phyloP scores from a whole-genome alignment of 805 yeast species.

The Teunomyces gatunensis region DNA sequence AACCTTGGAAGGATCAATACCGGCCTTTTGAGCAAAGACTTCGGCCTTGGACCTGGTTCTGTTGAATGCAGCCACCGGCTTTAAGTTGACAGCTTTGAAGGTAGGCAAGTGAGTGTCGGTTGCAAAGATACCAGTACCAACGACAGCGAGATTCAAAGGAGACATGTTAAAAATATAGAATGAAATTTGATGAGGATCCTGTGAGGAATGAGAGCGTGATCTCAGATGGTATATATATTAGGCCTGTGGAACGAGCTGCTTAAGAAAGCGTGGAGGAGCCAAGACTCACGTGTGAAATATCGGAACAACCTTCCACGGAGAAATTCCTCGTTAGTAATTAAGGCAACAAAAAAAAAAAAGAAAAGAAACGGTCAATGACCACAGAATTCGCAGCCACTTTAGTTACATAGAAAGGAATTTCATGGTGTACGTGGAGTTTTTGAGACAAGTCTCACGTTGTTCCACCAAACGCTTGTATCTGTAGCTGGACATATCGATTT shows the following conservation, averaged over 20 bases:
- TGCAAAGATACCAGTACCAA: slow-evolving; percentile 90
- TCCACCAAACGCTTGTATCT: background rate
- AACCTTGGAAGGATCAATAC: slow-evolving; percentile 48
- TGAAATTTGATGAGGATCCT: background rate
- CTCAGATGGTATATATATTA: background rate
- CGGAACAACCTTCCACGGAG: slow-evolving; percentile 4
- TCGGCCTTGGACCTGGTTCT: slow-evolving; percentile 84
- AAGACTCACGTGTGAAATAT: background rate
- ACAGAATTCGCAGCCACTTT: background rate
- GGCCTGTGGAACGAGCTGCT: slow-evolving; percentile 1
- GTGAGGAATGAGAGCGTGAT: background rate
- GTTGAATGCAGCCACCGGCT: slow-evolving; percentile 72
- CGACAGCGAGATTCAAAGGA: slow-evolving; percentile 56
- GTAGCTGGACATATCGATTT: slow-evolving; percentile 2
- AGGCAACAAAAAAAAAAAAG: background rate
- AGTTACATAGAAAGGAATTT: background rate
- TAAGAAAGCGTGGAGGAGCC: background rate
- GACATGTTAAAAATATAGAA: slow-evolving; percentile 5
- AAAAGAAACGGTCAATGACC: background rate
- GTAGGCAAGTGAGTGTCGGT: slow-evolving; percentile 80
- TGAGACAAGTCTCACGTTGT: background rate
- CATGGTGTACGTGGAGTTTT: background rate
- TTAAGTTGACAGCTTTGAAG: slow-evolving; percentile 49
- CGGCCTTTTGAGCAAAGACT: slow-evolving; percentile 65
- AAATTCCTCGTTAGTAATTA: background rate